A percentile compares a stretch with the other conserved stretches of the same genome.
phyloP scores from a whole-genome alignment of 164 flowering plant species.

The Warburgia ugandensis region DNA sequence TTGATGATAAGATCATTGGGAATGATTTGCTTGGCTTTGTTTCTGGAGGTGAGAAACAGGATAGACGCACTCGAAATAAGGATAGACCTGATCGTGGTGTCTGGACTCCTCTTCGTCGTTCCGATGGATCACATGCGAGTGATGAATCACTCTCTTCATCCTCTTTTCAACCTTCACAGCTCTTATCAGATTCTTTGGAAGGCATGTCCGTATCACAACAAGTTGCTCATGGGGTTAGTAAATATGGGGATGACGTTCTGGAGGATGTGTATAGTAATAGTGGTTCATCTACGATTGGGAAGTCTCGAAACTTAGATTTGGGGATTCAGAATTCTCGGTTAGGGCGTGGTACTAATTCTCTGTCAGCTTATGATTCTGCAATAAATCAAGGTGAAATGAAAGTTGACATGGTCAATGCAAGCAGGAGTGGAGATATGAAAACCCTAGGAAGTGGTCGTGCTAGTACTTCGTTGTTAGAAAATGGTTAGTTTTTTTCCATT shows the following conservation, averaged over 20 bases:
- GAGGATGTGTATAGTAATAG: slow-evolving; percentile 4
- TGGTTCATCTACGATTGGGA: slow-evolving; percentile 7
- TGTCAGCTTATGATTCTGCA: slow-evolving; percentile 12
- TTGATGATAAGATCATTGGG: slow-evolving; percentile 20
- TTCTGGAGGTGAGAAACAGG: slow-evolving; percentile 42
- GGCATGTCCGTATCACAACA: slow-evolving; percentile 3
- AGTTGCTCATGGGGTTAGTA: slow-evolving; percentile 9
- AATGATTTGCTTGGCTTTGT: slow-evolving; percentile 30
- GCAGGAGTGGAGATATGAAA: slow-evolving; percentile 36
- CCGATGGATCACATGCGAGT: slow-evolving; percentile 59
- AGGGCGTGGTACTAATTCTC: slow-evolving; percentile 16
- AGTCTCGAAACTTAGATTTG: slow-evolving; percentile 9
- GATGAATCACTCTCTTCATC: slow-evolving; percentile 54
- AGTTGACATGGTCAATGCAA: slow-evolving; percentile 24
- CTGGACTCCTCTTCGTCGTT: slow-evolving; percentile 76
- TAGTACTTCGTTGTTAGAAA: slow-evolving; percentile 29
- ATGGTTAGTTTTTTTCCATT: slow-evolving; percentile 27
- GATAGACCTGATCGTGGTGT: slow-evolving; percentile 84
- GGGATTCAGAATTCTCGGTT: slow-evolving; percentile 10
- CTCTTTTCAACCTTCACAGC: slow-evolving; percentile 31
- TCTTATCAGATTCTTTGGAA: slow-evolving; percentile 22
- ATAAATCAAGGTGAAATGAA: slow-evolving; percentile 30
- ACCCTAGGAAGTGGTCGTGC: slow-evolving; percentile 42
- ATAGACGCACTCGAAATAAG: slow-evolving; percentile 55
- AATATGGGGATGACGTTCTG: slow-evolving; percentile 14